A percentile compares a stretch with the other conserved stretches of the same genome.
phyloP scores from a whole-genome alignment of 2,329 filamentous ascomycete genomes.

The Ophiostoma piceae region DNA sequence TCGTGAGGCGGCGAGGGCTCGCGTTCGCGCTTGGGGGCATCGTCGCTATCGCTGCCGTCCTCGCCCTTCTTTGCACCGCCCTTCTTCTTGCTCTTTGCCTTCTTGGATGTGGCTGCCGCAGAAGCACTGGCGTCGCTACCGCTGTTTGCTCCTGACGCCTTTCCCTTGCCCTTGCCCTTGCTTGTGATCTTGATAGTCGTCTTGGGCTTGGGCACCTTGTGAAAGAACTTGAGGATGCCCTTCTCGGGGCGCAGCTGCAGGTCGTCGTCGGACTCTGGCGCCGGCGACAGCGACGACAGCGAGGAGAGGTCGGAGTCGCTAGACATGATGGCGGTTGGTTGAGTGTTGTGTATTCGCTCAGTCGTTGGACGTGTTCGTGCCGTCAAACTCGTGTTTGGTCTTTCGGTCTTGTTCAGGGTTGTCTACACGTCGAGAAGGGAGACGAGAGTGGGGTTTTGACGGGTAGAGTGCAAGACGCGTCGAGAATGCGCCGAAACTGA shows the following conservation, averaged over 20 bases:
- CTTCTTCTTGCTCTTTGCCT: slow-evolving; percentile 17
- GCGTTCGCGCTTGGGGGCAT: slow-evolving; percentile 68
- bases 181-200: slow-evolving; percentile 24
- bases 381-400: neutral
- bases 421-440: slow-evolving; percentile 8
- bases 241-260: slow-evolving; percentile 47
- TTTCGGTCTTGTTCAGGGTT: neutral
- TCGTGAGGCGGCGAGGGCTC: slow-evolving; percentile 83
- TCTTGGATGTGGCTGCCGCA: slow-evolving; percentile 34
- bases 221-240: slow-evolving; percentile 64
- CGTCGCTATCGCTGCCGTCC: slow-evolving; percentile 46
- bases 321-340: slow-evolving; percentile 48
- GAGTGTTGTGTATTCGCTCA: neutral
- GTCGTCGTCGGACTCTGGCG: slow-evolving; percentile 49
- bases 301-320: slow-evolving; percentile 53
- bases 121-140: slow-evolving; percentile 21
- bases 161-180: slow-evolving; percentile 22
- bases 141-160: slow-evolving; percentile 24
- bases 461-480: slow-evolving; percentile 11
- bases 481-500: neutral
- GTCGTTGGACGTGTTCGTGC: neutral
- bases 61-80: slow-evolving; percentile 1
- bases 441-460: slow-evolving; percentile 6
- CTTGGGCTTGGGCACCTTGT: slow-evolving; percentile 47
- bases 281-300: slow-evolving; percentile 45